phyloP scores from a whole-genome alignment of 148 eudicot species.

The Rhododendron griersonianum region DNA sequence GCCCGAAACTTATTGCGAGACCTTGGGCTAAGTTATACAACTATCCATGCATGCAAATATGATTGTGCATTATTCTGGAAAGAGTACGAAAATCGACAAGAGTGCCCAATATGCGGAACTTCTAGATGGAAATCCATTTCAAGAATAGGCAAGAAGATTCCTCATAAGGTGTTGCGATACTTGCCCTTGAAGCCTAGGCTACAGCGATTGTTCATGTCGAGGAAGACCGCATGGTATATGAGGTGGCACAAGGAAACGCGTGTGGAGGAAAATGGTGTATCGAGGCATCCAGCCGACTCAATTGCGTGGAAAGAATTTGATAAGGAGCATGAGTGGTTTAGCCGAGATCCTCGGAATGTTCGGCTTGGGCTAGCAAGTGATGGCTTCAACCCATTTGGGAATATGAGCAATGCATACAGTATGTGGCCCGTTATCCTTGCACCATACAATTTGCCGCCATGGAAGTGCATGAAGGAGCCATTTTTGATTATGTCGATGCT shows the following conservation, averaged over 20 bases:
- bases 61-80: conserved; percentile 7
- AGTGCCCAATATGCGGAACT: neutral
- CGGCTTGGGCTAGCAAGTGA: neutral
- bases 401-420: neutral
- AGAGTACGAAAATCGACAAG: neutral
- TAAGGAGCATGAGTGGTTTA: neutral
- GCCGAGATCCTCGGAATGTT: neutral
- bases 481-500: neutral
- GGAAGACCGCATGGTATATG: neutral
- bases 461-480: neutral
- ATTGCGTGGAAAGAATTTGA: neutral
- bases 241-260: neutral
- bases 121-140: neutral
- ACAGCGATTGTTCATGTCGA: neutral
- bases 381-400: neutral
- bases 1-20: neutral
- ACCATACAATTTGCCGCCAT: neutral
- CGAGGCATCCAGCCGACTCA: neutral
- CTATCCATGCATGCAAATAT: conserved; percentile 7
- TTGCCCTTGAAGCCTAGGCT: neutral
- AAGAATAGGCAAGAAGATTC: neutral
- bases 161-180: neutral
- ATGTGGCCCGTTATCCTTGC: conserved; percentile 4
- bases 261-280: neutral
- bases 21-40: neutral